Percentiles rank a stretch among this genome's conserved stretches.
phyloP scores from a whole-genome alignment of 1,284 basidiomycete species.

The Trichosporon faecale region DNA sequence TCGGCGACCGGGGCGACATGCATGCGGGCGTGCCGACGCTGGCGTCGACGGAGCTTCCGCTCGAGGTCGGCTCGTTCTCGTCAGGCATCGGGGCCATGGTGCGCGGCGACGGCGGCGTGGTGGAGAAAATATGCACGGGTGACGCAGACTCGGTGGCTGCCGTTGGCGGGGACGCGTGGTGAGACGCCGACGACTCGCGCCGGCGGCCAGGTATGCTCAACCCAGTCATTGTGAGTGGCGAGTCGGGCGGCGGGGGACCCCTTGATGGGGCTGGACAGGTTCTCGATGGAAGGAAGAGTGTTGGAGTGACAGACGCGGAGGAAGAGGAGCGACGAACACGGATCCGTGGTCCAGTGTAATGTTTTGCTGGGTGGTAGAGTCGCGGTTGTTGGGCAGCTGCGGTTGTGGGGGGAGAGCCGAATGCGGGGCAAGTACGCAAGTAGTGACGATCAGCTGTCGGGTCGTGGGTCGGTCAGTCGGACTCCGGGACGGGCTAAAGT shows the following conservation, averaged over 20 bases:
- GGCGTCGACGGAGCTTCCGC: not conserved
- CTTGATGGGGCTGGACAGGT: not conserved
- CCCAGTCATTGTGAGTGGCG: not conserved
- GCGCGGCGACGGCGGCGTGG: not conserved
- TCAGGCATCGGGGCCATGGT: not conserved
- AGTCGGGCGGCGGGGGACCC: not conserved
- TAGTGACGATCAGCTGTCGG: not conserved
- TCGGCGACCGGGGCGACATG: not conserved
- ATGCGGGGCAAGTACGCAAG: not conserved
- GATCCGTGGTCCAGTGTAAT: not conserved
- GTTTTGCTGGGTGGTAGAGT: not conserved
- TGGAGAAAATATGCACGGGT: not conserved
- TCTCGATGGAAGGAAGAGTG: not conserved
- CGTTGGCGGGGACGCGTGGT: not conserved
- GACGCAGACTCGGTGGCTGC: not conserved
- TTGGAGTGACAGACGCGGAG: not conserved
- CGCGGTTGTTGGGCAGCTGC: not conserved
- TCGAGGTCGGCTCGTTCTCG: not conserved
- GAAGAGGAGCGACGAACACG: too few species aligned
- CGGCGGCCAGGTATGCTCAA: not conserved
- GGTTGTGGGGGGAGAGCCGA: not conserved
- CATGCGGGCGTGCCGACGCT: conserved; percentile 7
- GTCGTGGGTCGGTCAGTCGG: not conserved
- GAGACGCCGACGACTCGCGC: not conserved
- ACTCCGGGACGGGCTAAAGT: not conserved